Percentiles rank a stretch among this genome's conserved stretches.
Evolutionary conservation across 441 rosid species (phyloP).

Genomic region (Pelargonium australe): DNA sequence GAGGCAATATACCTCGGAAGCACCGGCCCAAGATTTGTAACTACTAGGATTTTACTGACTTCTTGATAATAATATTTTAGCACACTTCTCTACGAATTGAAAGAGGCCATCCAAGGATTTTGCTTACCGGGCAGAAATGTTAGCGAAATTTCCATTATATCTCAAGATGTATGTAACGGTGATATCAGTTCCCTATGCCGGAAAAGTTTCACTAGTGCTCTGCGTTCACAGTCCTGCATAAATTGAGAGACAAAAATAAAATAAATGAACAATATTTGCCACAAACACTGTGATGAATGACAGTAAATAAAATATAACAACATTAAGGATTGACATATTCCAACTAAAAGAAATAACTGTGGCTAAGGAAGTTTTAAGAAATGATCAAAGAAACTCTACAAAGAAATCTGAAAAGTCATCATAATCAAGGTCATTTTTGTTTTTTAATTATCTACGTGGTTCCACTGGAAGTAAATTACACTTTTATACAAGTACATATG

Average conservation of each 20-base stretch:
- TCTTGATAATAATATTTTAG: no score
- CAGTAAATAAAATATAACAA: neutral
- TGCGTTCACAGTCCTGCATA: constrained; percentile 84
- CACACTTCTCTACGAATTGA: neutral
- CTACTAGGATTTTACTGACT: no score
- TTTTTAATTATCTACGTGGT: neutral
- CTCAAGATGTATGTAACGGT: constrained; percentile 34
- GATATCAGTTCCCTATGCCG: constrained; percentile 47
- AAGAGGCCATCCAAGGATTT: neutral
- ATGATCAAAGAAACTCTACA: neutral
- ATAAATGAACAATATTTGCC: neutral
- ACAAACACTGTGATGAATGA: no score
- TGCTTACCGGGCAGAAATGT: neutral
- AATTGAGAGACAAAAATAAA: neutral
- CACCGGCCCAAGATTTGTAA: no score
- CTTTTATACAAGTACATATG: neutral
- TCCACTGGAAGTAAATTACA: neutral
- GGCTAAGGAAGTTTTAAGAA: neutral
- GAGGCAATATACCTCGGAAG: no score
- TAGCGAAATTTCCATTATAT: neutral
- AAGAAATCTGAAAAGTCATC: neutral
- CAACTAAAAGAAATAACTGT: neutral
- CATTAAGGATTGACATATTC: neutral
- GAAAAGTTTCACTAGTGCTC: constrained; percentile 59
- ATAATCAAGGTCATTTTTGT: neutral